These are phyloP conservation scores for Colletotrichum costaricense DNA, from an alignment of 2,329 filamentous ascomycete genomes.

Conservation along the genomic window DNA sequence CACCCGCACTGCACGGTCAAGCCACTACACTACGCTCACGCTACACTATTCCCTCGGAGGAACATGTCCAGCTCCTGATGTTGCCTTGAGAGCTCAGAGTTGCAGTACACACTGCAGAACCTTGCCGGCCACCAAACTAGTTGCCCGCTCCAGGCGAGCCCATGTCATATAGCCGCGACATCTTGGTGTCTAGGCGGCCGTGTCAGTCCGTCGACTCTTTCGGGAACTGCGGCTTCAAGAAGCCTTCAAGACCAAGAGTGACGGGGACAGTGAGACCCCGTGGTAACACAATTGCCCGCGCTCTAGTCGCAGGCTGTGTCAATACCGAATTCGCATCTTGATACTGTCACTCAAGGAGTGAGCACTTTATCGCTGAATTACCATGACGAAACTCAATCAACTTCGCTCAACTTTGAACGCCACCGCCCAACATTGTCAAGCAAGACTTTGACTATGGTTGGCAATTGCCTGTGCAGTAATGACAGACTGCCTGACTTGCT, in stretches of 20 bases:
- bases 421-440: not conserved
- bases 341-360: not conserved
- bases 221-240: conserved; percentile 20
- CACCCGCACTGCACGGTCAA: not conserved
- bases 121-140: not conserved
- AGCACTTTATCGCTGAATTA: not conserved
- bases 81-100: conserved; percentile 5
- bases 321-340: not conserved
- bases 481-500: conserved; percentile 15
- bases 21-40: not conserved
- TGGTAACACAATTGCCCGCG: not conserved
- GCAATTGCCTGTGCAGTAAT: not conserved
- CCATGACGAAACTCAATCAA: not conserved
- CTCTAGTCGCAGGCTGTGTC: not conserved
- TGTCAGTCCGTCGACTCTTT: conserved; percentile 2
- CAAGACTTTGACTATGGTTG: not conserved
- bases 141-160: not conserved
- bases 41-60: conserved; percentile 4
- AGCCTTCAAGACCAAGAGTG: not conserved
- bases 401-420: not conserved
- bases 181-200: not conserved
- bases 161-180: conserved; percentile 18
- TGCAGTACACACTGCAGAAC: conserved; percentile 1
- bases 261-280: conserved; percentile 1
- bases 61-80: conserved; percentile 11